Evolutionary conservation across 257 asterid species (phyloP).

Genomic region (Solanum arcanum): DNA sequence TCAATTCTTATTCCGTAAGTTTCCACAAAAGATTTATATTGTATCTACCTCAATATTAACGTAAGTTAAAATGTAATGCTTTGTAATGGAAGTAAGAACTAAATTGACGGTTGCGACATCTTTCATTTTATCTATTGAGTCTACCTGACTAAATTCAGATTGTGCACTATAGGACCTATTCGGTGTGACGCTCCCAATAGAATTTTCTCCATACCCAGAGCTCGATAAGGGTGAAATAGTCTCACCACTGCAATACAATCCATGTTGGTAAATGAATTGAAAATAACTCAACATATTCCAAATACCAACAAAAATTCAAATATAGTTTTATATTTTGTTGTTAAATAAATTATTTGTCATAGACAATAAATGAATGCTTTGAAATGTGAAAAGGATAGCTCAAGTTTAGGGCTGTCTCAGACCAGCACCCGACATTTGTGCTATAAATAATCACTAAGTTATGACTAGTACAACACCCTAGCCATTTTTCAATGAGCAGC

Average conservation of each 20-base stretch:
- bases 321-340: too few relatives aligned
- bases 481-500: slow-evolving; percentile 22
- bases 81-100: background rate
- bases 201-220: background rate
- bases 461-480: background rate
- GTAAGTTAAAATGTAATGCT: background rate
- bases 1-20: background rate
- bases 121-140: too few relatives aligned
- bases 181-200: background rate
- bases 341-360: background rate
- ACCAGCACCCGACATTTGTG: slow-evolving; percentile 56
- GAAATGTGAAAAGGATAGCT: slow-evolving; percentile 22
- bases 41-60: too few relatives aligned
- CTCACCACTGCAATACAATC: background rate
- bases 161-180: too few relatives aligned
- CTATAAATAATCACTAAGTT: slow-evolving; percentile 6
- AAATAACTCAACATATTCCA: too few relatives aligned
- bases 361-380: slow-evolving; percentile 28
- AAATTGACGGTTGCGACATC: background rate
- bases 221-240: background rate
- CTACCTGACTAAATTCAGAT: background rate
- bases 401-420: slow-evolving; percentile 30
- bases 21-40: background rate
- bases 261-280: background rate
- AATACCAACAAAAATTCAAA: too few relatives aligned